Evolutionary conservation across 2,329 filamentous ascomycete species (phyloP).

Genomic region (Phialemonium atrogriseum): DNA sequence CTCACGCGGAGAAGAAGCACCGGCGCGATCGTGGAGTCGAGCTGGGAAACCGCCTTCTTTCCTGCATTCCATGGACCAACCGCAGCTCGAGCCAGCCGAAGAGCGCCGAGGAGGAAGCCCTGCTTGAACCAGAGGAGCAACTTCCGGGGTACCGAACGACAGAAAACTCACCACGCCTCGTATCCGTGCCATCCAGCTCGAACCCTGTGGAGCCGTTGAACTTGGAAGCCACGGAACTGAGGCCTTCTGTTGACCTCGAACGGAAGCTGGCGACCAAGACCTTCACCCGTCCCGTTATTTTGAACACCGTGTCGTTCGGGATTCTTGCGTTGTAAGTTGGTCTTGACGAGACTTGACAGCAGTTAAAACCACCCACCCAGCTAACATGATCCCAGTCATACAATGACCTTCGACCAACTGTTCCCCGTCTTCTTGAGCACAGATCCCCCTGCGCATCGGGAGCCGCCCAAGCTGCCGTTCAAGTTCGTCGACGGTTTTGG

Average conservation of each 20-base stretch:
- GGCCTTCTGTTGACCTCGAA: slow-evolving; percentile 10
- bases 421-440: slow-evolving; percentile 88
- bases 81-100: slow-evolving; percentile 24
- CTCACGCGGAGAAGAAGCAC: slow-evolving; percentile 73
- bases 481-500: slow-evolving; percentile 83
- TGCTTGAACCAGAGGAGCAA: slow-evolving; percentile 52
- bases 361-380: slow-evolving; percentile 11
- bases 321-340: slow-evolving; percentile 84
- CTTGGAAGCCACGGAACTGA: slow-evolving; percentile 17
- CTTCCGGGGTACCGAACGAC: slow-evolving; percentile 62
- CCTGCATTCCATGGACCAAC: slow-evolving; percentile 29
- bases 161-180: slow-evolving; percentile 44
- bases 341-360: not conserved
- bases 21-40: slow-evolving; percentile 69
- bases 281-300: slow-evolving; percentile 77
- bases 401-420: slow-evolving; percentile 91
- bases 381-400: slow-evolving; percentile 57
- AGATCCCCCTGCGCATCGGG: slow-evolving; percentile 36
- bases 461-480: slow-evolving; percentile 62
- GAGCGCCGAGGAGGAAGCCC: slow-evolving; percentile 50
- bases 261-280: slow-evolving; percentile 30
- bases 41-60: slow-evolving; percentile 62
- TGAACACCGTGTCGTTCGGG: slow-evolving; percentile 84
- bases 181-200: slow-evolving; percentile 23
- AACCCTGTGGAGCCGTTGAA: slow-evolving; percentile 24